A percentile compares a stretch with the other conserved stretches of the same genome.
phyloP scores from a whole-genome alignment of 805 yeast species.

The Candida schatavii region DNA sequence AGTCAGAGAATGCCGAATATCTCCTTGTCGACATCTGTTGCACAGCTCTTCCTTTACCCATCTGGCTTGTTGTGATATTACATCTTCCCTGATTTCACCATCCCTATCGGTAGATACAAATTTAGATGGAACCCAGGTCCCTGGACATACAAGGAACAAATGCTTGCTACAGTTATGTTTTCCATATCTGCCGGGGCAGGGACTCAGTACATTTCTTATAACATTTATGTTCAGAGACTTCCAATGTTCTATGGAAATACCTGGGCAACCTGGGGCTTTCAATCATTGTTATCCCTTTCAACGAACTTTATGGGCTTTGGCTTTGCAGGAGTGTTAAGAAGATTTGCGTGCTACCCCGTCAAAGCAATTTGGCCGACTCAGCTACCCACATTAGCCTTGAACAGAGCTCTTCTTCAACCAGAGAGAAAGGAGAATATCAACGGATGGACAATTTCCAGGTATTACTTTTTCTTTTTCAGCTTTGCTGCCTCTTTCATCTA shows the following conservation, averaged over 20 bases:
- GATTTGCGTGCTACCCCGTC: conserved; percentile 47
- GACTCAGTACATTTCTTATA: conserved; percentile 18
- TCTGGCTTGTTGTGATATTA: conserved; percentile 33
- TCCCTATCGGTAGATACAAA: conserved; percentile 22
- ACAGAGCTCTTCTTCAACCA: conserved; percentile 21
- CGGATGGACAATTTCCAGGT: conserved; percentile 31
- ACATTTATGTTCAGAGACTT: conserved; percentile 11
- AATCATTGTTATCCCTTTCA: conserved; percentile 19
- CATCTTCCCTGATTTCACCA: conserved; percentile 37
- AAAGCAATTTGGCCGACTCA: conserved; percentile 52
- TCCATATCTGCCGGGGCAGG: conserved; percentile 13
- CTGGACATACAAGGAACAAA: conserved; percentile 63
- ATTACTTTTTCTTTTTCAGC: conserved; percentile 15
- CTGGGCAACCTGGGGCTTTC: conserved; percentile 21
- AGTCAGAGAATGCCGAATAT: conserved; percentile 51
- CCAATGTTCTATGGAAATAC: conserved; percentile 15
- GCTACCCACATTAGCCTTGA: conserved; percentile 19
- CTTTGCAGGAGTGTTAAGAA: conserved; percentile 26
- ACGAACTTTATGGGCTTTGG: conserved; percentile 29
- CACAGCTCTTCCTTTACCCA: conserved; percentile 45
- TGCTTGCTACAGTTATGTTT: conserved; percentile 49
- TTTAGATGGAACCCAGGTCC: conserved; percentile 56
- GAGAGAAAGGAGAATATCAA: conserved; percentile 26
- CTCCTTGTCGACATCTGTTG: conserved; percentile 35
- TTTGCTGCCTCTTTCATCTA: conserved; percentile 14